Evolutionary conservation across 2,329 filamentous ascomycete genomes (phyloP).

Genomic region (Septoria petroselini): DNA sequence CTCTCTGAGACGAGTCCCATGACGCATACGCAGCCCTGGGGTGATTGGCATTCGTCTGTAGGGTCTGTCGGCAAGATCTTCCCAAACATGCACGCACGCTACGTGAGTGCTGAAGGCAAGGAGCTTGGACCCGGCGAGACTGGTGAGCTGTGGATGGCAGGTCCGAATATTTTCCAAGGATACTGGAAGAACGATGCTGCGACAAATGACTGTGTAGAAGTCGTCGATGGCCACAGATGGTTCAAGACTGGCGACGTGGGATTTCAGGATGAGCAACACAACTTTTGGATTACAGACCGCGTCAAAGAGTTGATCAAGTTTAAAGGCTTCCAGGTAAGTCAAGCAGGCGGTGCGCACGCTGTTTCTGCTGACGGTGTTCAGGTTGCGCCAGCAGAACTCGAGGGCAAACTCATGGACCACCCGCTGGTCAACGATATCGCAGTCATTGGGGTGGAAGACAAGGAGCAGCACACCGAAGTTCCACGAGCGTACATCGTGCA

Average conservation of each 20-base stretch:
- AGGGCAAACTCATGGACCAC: slow-evolving; percentile 46
- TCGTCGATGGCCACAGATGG: slow-evolving; percentile 63
- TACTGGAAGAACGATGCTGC: slow-evolving; percentile 73
- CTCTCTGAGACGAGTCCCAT: slow-evolving; percentile 59
- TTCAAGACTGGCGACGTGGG: slow-evolving; percentile 91
- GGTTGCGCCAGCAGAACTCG: slow-evolving; percentile 49
- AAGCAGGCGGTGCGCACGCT: too few relatives aligned
- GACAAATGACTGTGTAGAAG: slow-evolving; percentile 64
- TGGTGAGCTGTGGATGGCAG: slow-evolving; percentile 64
- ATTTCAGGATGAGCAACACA: slow-evolving; percentile 70
- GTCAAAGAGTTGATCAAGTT: slow-evolving; percentile 69
- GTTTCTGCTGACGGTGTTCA: not conserved
- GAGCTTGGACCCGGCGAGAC: slow-evolving; percentile 62
- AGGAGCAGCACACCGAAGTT: slow-evolving; percentile 47
- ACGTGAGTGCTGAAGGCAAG: slow-evolving; percentile 60
- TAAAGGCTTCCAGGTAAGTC: slow-evolving; percentile 41
- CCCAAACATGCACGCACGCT: slow-evolving; percentile 76
- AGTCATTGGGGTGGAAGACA: slow-evolving; percentile 48
- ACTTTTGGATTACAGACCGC: slow-evolving; percentile 88
- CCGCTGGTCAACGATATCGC: slow-evolving; percentile 45
- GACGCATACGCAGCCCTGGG: slow-evolving; percentile 53
- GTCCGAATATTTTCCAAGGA: slow-evolving; percentile 76
- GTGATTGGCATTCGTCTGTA: slow-evolving; percentile 72
- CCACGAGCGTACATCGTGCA: slow-evolving; percentile 47
- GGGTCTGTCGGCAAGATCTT: slow-evolving; percentile 76